These are phyloP conservation scores for Leonotis leonurus DNA, from an alignment of 257 asterid species.

Conservation along the genomic window DNA sequence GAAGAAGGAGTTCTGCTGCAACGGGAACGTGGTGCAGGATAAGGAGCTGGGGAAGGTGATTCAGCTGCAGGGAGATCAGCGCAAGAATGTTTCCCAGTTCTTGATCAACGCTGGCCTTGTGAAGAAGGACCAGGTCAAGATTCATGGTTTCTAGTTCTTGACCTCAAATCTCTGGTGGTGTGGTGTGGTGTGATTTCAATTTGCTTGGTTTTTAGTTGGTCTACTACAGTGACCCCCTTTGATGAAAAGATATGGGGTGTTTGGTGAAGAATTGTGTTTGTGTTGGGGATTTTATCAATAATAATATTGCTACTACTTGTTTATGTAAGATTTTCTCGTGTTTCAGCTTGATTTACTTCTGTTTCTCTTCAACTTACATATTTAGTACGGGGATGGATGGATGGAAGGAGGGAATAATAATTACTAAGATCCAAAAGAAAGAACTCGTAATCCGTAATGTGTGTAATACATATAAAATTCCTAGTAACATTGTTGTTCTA, in stretches of 20 bases:
- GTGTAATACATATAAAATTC: too few relatives aligned
- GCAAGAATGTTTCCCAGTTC: constrained; percentile 72
- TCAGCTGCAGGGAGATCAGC: constrained; percentile 86
- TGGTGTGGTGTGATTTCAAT: background rate
- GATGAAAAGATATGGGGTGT: constrained; percentile 9
- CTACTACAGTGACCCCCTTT: background rate
- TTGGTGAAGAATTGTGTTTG: background rate
- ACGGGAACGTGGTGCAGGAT: constrained; percentile 81
- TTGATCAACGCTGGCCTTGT: constrained; percentile 45
- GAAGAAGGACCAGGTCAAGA: constrained; percentile 69
- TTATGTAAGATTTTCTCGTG: too few relatives aligned
- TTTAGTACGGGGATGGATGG: too few relatives aligned
- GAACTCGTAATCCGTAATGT: too few relatives aligned
- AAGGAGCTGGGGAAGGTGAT: constrained; percentile 73
- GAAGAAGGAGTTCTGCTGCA: constrained; percentile 80
- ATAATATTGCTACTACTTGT: background rate
- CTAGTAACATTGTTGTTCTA: too few relatives aligned
- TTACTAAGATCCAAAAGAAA: too few relatives aligned
- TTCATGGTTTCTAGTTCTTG: constrained; percentile 62
- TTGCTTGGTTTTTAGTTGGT: background rate
- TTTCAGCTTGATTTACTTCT: too few relatives aligned
- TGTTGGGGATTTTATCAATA: background rate
- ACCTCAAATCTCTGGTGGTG: background rate
- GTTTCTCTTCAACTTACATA: too few relatives aligned
- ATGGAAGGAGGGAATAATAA: too few relatives aligned